Evolutionary conservation across 129 eudicot genomes (phyloP), one percentile per base, ranked within the genome.

Genomic region (Rutidosis leptorrhynchoides): DNA sequence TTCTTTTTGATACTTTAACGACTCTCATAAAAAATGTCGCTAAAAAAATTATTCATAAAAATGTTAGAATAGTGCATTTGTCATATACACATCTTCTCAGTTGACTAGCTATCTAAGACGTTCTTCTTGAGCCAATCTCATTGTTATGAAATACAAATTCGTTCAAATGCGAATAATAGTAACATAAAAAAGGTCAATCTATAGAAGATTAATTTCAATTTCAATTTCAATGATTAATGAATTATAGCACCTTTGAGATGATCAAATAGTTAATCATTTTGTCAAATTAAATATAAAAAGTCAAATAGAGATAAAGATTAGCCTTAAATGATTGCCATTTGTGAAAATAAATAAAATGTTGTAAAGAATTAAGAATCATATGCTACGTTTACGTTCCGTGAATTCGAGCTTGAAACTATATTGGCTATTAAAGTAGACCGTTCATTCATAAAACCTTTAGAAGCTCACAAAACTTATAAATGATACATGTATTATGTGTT

Each of bases 191-290:
- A 10, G 4, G 7, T 37, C 16, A 11, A 33, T 8, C 12, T 8
- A 8, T 33, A 33, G 0, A 8, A 3, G 53, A 46, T 46, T 46
- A 46, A n/a, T 1, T 48, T 48, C 22, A 48, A 48, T 48, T 14
- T 46, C 16, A 46, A n/a, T 1, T 48, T 48, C 22, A 48, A 48
- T 48, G 10, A 48, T 48, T 48, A 48, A 48, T 48, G 12, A 25
- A 73, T 63, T 52, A 52, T 55, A 25, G 22, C 37, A 72, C 32
- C 14, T 55, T 56, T 43, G 45, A 72, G 70, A 52, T 15, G 48
- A 72, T 52, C 77, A 62, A 72, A 27, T 19, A 33, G 33, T 30
- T 61, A 72, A 62, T 37, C 45, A 37, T 37, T 10, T 37, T 11
- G 45, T 37, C 11, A 9, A 37, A 37, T 10, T 33, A 30, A 2